Evolutionary conservation across 2,329 filamentous ascomycete genomes (phyloP), one percentile per base, ranked within the genome.

Genomic region (Hypoxylon sp.): DNA sequence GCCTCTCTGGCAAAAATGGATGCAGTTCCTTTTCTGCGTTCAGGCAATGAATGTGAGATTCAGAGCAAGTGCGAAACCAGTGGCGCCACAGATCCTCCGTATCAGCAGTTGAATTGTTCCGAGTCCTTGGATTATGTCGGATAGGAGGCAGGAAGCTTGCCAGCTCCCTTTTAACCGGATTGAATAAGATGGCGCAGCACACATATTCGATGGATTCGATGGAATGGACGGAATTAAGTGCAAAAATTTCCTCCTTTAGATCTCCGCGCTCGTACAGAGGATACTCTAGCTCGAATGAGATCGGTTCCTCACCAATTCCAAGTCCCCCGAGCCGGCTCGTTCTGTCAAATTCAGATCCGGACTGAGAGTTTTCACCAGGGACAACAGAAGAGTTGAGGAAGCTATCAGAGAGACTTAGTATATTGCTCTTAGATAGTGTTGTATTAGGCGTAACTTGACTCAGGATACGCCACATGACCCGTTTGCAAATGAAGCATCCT

Each of bases 11-110:
- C 17, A 42, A 3, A n/a, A 17, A 17, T 42, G 37, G 14, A 3
- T n/a, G 6, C 19, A 42, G n/a, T 8, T 9, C 9, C 37, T 42
- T 42, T 3, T 37, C 35, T 13, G 5, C 35, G 3, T n/a, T n/a
- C 5, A 37, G 13, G 14, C 37, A 42, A 42, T 19, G 5, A 17
- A 2, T 9, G 37, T 42, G n/a, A 9, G 37, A 42, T n/a, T 42
- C 37, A n/a, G 37, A 42, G n/a, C n/a, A 42, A 42, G n/a, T 42
- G 14, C 37, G 37, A 42, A 19, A 42, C 37, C 37, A 42, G 37
- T n/a, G n/a, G 8, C n/a, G 3, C 37, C 37, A 42, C 37, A 42
- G 2, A 42, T 42, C 14, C 14, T 42, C 17, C 37, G n/a, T n/a
- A 42, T 42, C 14, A 17, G 37, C n/a, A 13, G 37, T 42, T 37